A percentile compares a stretch with the other conserved stretches of the same genome.
Conservation (phyloP, 2,329 filamentous ascomycete species). For the Ophiostoma piceae region DNA sequence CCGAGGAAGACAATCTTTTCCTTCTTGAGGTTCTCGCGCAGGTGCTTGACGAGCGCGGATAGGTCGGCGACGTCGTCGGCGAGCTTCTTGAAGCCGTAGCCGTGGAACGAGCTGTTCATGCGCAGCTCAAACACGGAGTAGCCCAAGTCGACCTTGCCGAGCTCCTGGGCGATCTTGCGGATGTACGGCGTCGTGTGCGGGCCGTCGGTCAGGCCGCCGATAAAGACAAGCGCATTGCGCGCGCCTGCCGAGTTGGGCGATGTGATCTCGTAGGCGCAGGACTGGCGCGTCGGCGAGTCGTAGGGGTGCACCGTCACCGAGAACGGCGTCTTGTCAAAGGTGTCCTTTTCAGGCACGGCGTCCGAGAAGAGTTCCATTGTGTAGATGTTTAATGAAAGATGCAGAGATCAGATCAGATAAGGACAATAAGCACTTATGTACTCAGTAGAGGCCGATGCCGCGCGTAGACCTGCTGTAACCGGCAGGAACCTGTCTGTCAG, state of each 20-base stretch:
- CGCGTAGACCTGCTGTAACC: not conserved
- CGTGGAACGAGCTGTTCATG: conserved; percentile 50
- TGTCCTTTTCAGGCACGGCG: not conserved
- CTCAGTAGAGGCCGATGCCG: not conserved
- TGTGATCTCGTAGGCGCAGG: conserved; percentile 31
- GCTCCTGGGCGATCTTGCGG: conserved; percentile 41
- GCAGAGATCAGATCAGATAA: not conserved
- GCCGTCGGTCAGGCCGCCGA: conserved; percentile 66
- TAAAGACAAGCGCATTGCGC: conserved; percentile 59
- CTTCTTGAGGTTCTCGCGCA: conserved; percentile 44
- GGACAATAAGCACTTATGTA: too few relatives aligned
- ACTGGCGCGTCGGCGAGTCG: conserved; percentile 27
- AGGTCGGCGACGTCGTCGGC: conserved; percentile 51
- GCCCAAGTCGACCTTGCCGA: conserved; percentile 39
- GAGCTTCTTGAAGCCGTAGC: conserved; percentile 48
- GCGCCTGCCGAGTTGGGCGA: conserved; percentile 22
- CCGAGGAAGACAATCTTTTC: conserved; percentile 52
- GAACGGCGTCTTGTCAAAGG: conserved; percentile 23
- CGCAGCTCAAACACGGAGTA: conserved; percentile 55
- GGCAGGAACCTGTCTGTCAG: not conserved
- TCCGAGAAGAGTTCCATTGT: conserved; percentile 2
- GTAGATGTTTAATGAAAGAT: not conserved
- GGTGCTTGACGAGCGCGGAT: conserved; percentile 48
- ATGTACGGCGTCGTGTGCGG: conserved; percentile 60
- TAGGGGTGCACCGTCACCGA: conserved; percentile 31